These are phyloP conservation scores for Diplodia scrobiculata DNA, from an alignment of 2,329 filamentous ascomycete species.

Conservation along the genomic window DNA sequence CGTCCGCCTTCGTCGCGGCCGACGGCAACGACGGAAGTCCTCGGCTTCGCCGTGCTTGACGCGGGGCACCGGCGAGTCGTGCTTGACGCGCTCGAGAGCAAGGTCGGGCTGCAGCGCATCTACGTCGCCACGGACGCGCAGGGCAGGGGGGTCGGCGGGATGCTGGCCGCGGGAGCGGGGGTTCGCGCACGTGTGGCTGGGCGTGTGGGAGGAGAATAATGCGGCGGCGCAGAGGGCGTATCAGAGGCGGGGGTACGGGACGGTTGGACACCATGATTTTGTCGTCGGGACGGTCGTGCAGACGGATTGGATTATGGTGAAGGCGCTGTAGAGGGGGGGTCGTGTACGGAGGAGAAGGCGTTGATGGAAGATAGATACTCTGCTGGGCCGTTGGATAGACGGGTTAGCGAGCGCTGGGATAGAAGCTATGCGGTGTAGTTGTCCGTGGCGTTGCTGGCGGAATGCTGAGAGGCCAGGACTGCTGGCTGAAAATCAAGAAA, in stretches of 20 bases:
- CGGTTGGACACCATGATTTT: constrained; percentile 50
- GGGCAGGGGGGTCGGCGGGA: constrained; percentile 46
- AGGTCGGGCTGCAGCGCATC: constrained; percentile 50
- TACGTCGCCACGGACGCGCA: constrained; percentile 46
- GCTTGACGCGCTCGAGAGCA: constrained; percentile 33
- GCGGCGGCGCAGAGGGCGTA: constrained; percentile 46
- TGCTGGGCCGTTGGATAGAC: too few species aligned
- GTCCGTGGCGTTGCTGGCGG: too few species aligned
- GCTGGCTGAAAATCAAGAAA: too few species aligned
- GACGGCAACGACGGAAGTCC: constrained; percentile 31
- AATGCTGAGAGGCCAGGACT: too few species aligned
- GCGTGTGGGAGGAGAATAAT: constrained; percentile 56
- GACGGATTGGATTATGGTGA: constrained; percentile 50
- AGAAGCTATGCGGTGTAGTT: too few species aligned
- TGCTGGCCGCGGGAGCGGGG: constrained; percentile 42
- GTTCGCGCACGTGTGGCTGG: constrained; percentile 49
- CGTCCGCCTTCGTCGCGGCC: constrained; percentile 30
- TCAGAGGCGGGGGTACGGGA: constrained; percentile 46
- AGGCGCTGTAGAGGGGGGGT: constrained; percentile 31
- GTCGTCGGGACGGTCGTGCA: constrained; percentile 48
- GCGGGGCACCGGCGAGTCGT: constrained; percentile 34
- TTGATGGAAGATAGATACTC: too few species aligned
- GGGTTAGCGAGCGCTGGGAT: too few species aligned
- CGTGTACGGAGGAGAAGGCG: too few species aligned
- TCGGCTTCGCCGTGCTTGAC: constrained; percentile 51